Base-by-base conservation (phyloP, 1,139 yeast species). In the Taiozyma sp. region DNA sequence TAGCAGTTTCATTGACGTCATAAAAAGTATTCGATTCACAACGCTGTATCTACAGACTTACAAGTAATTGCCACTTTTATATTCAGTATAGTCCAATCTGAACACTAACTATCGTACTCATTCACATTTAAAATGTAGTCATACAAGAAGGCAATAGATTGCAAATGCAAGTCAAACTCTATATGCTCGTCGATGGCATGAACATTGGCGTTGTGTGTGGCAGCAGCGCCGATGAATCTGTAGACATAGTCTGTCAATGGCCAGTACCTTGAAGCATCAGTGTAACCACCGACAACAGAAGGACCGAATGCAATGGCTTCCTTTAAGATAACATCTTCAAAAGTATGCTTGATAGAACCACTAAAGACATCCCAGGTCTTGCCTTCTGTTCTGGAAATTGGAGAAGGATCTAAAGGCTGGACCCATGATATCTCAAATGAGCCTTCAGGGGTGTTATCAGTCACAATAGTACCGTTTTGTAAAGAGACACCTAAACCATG, bases 251-350 rank as follows among this genome's bases (percentile, higher is more conserved):
- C 71, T n/a, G 83, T 74, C 62, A 83, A 71, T 50, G 71, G 67
- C 84, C 84, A 80, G 63, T 82, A 83, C 60, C 78, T 74, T 60
- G 76, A 74, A 9, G 87, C 81, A 63, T 83, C 88, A 5, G 87
- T 82, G 64, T 83, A 82, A 24, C 80, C 86, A 13, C 83, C 73
- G 78, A 80, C 76, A 23, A 81, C 63, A 36, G 71, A 67, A 10
- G 87, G 85, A 2, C 80, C 71, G 19, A 75, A 67, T 34, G 78
- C 68, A 24, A 81, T 61, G 16, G 72, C 48, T 16, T 51, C 57
- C 16, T 51, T 55, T 8, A 61, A 65, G 10, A 72, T 59, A 49
- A 75, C 65, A 32, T 81, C 78, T 58, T 80, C 84, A 60, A 73
- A 83, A 45, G 83, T 70, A 58, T 80, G 78, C 43, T 82, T 72